Percentiles rank a stretch among this genome's conserved stretches.
Evolutionary conservation across 768 basidiomycete species (phyloP).

Genomic region (Suillus subaureus): DNA sequence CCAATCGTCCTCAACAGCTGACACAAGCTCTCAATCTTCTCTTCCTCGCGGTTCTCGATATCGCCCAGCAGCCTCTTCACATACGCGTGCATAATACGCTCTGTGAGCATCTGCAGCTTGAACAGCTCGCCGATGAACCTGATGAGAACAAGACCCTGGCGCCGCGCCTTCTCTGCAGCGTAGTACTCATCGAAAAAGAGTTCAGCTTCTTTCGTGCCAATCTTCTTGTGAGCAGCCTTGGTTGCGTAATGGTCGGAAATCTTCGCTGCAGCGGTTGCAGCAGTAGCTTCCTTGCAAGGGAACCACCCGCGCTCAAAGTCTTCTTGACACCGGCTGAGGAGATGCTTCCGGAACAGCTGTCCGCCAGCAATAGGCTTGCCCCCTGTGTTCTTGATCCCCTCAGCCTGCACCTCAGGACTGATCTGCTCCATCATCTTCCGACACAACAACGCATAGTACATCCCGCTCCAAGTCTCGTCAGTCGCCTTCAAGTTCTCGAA

Average conservation of each 20-base stretch:
- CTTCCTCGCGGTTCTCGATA: conserved; percentile 25
- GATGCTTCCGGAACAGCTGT: too few species aligned
- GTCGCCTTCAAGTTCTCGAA: conserved; percentile 87
- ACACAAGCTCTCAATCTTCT: conserved; percentile 49
- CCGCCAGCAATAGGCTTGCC: too few species aligned
- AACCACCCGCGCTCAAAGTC: conserved; percentile 39
- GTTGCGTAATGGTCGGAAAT: conserved; percentile 3
- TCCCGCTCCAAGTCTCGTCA: conserved; percentile 94
- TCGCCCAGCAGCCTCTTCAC: too few species aligned
- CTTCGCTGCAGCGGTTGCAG: conserved; percentile 50
- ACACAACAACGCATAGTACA: conserved; percentile 73
- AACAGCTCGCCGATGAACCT: conserved; percentile 98
- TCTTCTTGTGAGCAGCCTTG: conserved; percentile 64
- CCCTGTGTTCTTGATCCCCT: too few species aligned
- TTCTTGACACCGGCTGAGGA: too few species aligned
- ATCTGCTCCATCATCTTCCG: too few species aligned
- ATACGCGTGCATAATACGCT: too few species aligned
- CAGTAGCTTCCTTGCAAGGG: conserved; percentile 82
- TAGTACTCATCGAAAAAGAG: conserved; percentile 97
- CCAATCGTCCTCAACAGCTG: conserved; percentile 92
- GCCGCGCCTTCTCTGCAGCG: conserved; percentile 94
- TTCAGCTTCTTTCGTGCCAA: conserved; percentile 56
- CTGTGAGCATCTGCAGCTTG: conserved; percentile 78
- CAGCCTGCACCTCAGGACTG: too few species aligned
- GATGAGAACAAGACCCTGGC: conserved; percentile 94